Evolutionary conservation across 805 yeast species (phyloP).

Genomic region (Candida pseudofarinosa): DNA sequence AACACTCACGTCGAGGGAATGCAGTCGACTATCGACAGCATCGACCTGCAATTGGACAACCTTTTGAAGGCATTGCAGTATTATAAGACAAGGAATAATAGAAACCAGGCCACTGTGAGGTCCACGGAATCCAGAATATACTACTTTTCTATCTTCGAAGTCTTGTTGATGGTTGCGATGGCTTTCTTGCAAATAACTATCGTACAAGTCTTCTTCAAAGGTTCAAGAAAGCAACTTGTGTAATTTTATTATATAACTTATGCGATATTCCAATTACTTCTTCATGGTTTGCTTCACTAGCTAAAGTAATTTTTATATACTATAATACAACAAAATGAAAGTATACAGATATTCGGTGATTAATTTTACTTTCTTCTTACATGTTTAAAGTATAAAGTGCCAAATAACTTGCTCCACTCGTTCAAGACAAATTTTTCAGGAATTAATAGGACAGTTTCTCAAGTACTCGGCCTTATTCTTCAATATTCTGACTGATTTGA

Average conservation of each 20-base stretch:
- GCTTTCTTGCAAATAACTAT: constrained; percentile 64
- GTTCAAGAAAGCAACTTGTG: constrained; percentile 64
- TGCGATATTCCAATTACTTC: neutral
- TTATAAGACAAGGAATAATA: constrained; percentile 83
- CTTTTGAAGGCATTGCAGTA: constrained; percentile 64
- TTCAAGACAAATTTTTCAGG: constrained; percentile 23
- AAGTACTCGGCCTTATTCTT: constrained; percentile 80
- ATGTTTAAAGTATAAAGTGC: no score
- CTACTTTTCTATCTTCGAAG: constrained; percentile 70
- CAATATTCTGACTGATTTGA: constrained; percentile 81
- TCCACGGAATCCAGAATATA: constrained; percentile 76
- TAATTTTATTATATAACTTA: constrained; percentile 14
- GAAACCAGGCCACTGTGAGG: constrained; percentile 86
- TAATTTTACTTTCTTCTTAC: no score
- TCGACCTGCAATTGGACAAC: constrained; percentile 56
- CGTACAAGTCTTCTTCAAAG: constrained; percentile 68
- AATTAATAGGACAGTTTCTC: constrained; percentile 73
- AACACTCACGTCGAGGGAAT: constrained; percentile 50
- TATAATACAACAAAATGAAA: neutral
- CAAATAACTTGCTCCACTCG: no score
- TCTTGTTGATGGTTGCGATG: constrained; percentile 70
- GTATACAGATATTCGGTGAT: neutral
- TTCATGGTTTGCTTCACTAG: neutral
- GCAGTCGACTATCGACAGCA: constrained; percentile 50
- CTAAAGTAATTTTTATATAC: neutral